Percentiles rank a stretch among this genome's conserved stretches.
Conservation (phyloP, 1,284 basidiomycete species). For the Irpex rosettiformis region DNA sequence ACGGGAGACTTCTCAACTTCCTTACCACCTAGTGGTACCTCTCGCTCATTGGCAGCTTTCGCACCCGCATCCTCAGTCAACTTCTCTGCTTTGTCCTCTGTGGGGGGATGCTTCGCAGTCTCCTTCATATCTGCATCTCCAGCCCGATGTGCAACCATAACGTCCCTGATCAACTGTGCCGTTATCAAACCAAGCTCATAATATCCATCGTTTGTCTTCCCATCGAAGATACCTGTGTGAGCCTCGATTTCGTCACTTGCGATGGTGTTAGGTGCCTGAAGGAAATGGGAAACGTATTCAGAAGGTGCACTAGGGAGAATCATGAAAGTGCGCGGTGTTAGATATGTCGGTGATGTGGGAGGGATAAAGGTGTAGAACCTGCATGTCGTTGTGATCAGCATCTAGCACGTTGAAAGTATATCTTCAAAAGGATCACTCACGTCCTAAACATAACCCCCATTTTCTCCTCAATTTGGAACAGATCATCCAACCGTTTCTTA, state of each 20-base stretch:
- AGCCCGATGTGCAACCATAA: constrained; percentile 31
- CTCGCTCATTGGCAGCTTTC: constrained; percentile 1
- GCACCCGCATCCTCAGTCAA: constrained; percentile 10
- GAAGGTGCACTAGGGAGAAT: constrained; percentile 62
- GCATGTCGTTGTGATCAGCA: neutral
- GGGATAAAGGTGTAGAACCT: constrained; percentile 82
- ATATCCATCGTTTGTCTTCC: constrained; percentile 84
- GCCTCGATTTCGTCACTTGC: constrained; percentile 82
- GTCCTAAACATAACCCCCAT: constrained; percentile 70
- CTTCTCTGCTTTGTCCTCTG: constrained; percentile 7
- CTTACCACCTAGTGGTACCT: no score
- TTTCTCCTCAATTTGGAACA: constrained; percentile 58
- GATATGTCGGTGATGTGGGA: constrained; percentile 49
- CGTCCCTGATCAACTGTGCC: constrained; percentile 57
- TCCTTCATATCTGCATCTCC: constrained; percentile 2
- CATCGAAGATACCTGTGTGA: constrained; percentile 87
- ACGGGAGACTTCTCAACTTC: neutral
- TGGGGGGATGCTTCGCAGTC: constrained; percentile 6
- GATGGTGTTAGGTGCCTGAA: constrained; percentile 59
- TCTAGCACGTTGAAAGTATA: neutral
- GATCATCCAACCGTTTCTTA: constrained; percentile 55
- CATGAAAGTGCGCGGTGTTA: constrained; percentile 67
- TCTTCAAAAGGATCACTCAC: constrained; percentile 42
- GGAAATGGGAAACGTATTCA: constrained; percentile 51
- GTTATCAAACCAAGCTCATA: constrained; percentile 78